Base-by-base conservation (phyloP, 2,329 filamentous ascomycete genomes). In the Penicillium sp. region DNA sequence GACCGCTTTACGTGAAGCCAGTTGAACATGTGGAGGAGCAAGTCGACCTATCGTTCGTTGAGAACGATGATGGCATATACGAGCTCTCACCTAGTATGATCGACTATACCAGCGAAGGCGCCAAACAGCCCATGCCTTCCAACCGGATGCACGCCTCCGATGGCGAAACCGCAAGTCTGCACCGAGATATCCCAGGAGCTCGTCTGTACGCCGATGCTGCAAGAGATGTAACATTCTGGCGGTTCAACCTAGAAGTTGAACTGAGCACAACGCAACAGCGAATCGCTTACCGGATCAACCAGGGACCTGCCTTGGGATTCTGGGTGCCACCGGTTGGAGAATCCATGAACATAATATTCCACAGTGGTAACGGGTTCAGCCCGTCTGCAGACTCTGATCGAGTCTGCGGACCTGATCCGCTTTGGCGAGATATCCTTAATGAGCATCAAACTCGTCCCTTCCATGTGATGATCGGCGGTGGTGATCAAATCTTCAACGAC, bases 261-360 rank as follows among this genome's bases (percentile, higher is more conserved):
- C 79, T 98, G 15, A 78, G 79, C 4, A 76, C 82, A 19, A 78
- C 76, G 51, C 87, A 97, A 69, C 82, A 90, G 61, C 84, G 91
- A 34, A 86, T 98, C 56, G 91, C 90, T 0, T 98, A 98, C 69
- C 87, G 90, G 47, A 95, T 98, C 73, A 98, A 98, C 64, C 79
- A 84, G 41, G 91, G 93, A 0, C 90, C 91, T 6, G 82, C 88
- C 2, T 83, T 87, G 45, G 88, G 85, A 1, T 98, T 98, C 67
- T 98, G 93, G 91, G 88, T 98, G 0, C 93, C 94, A 5, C 85
- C 85, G 29, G 80, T 77, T 43, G 85, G 82, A 15, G 79, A 95
- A 66, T 81, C 86, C 2, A 98, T 98, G 93, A 96, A 97, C 71
- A 87, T 96, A 66, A 95, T 97, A 89, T 98, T 96, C 72, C 81